A percentile compares a stretch with the other conserved stretches of the same genome.
phyloP scores from a whole-genome alignment of 139 green algal genomes.

The Micractinium conductrix region DNA sequence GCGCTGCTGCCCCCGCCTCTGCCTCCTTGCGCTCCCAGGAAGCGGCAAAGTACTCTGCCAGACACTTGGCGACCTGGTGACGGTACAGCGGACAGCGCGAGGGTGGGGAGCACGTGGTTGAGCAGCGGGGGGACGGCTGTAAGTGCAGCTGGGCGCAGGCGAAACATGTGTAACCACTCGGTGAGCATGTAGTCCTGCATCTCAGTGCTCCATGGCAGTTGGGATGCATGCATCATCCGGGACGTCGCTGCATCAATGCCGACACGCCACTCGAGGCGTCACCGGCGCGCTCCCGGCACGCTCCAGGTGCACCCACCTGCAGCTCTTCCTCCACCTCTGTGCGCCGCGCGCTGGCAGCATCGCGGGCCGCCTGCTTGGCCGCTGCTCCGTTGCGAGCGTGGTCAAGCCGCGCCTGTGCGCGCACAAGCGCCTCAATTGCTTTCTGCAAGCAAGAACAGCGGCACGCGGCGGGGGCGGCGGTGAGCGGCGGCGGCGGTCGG shows the following conservation, averaged over 20 bases:
- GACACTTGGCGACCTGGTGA: constrained; percentile 13
- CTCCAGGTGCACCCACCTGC: constrained; percentile 10
- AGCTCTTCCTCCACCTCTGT: constrained; percentile 1
- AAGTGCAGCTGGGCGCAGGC: background rate
- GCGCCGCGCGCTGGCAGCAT: background rate
- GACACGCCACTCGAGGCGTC: background rate
- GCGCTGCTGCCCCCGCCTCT: background rate
- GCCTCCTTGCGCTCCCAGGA: constrained; percentile 33
- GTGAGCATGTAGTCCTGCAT: background rate
- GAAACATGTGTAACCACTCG: background rate
- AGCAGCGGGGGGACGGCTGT: background rate
- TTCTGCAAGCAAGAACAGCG: background rate
- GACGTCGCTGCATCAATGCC: background rate
- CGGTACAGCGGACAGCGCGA: background rate
- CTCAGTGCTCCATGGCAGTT: background rate
- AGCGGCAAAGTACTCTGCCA: constrained; percentile 15
- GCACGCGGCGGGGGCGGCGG: too few species aligned
- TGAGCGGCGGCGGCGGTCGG: too few species aligned
- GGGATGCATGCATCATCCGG: background rate
- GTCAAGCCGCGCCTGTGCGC: constrained; percentile 16
- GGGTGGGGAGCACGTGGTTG: background rate
- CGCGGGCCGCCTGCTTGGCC: constrained; percentile 5
- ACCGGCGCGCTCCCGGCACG: too few species aligned
- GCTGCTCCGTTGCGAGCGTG: background rate
- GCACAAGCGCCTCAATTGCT: constrained; percentile 15